These are phyloP conservation scores for Scedosporium apiospermum DNA, from an alignment of 2,329 filamentous ascomycete species.

Conservation along the genomic window DNA sequence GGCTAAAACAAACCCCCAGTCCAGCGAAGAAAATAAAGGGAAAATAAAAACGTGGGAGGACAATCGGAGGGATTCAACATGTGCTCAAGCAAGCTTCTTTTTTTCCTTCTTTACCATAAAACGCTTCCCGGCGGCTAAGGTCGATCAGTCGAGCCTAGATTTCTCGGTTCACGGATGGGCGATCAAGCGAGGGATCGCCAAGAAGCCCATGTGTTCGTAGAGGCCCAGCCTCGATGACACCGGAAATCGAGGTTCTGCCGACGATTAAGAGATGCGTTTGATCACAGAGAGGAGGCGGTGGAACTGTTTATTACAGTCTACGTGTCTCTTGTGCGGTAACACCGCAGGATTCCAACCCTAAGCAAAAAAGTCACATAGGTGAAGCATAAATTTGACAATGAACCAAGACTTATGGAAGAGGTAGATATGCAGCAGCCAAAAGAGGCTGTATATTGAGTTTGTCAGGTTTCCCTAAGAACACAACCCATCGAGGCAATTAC, in stretches of 20 bases:
- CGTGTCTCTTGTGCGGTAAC: too few relatives aligned
- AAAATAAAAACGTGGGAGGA: not conserved
- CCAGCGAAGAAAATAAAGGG: not conserved
- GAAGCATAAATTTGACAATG: too few relatives aligned
- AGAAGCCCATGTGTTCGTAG: not conserved
- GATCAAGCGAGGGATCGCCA: constrained; percentile 4
- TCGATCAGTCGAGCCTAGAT: constrained; percentile 2
- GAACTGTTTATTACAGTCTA: not conserved
- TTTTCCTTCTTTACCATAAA: not conserved
- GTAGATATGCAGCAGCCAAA: not conserved
- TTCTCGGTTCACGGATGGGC: constrained; percentile 1
- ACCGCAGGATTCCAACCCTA: too few relatives aligned
- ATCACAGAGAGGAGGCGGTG: not conserved
- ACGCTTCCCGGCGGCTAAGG: not conserved
- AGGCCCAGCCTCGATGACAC: not conserved
- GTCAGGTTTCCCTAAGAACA: not conserved
- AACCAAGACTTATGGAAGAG: not conserved
- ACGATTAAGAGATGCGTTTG: not conserved
- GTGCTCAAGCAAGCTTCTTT: not conserved
- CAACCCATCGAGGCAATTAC: not conserved
- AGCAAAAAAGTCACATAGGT: too few relatives aligned
- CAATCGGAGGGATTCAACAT: not conserved
- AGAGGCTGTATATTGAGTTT: not conserved
- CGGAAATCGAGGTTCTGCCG: not conserved
- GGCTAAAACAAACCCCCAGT: not conserved